A percentile compares a stretch with the other conserved stretches of the same genome.
Evolutionary conservation across 768 basidiomycete species (phyloP).

Genomic region (Thelephora ganbajun): DNA sequence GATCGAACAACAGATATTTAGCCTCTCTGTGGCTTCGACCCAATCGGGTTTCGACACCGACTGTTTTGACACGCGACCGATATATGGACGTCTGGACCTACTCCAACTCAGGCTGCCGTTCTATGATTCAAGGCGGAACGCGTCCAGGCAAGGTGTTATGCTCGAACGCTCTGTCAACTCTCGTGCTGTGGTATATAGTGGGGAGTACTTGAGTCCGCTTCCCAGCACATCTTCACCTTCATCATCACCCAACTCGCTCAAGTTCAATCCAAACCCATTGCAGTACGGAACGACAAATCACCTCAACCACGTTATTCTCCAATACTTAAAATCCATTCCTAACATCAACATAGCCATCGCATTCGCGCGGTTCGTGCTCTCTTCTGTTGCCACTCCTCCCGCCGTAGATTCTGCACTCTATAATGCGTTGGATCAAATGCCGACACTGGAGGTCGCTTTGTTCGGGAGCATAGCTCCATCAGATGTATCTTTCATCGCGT

Average conservation of each 20-base stretch:
- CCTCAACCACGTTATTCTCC: constrained; percentile 41
- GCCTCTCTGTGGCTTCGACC: constrained; percentile 21
- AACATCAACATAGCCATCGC: constrained; percentile 29
- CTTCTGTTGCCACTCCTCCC: constrained; percentile 26
- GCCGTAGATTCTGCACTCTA: constrained; percentile 24
- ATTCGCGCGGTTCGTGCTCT: constrained; percentile 35
- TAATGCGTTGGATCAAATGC: constrained; percentile 29
- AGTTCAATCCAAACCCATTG: constrained; percentile 25
- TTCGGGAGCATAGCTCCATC: constrained; percentile 39
- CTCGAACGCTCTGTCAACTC: constrained; percentile 29
- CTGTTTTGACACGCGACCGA: constrained; percentile 42
- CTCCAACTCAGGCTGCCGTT: constrained; percentile 47
- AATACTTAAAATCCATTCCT: constrained; percentile 39
- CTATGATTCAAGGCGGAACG: constrained; percentile 25
- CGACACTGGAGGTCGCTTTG: constrained; percentile 46
- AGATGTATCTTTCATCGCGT: constrained; percentile 33
- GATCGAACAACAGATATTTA: constrained; percentile 40
- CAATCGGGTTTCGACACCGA: constrained; percentile 27
- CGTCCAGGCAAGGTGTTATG: constrained; percentile 35
- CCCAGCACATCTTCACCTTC: constrained; percentile 22
- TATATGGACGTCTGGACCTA: constrained; percentile 51
- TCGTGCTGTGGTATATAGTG: constrained; percentile 37
- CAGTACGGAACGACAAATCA: constrained; percentile 41
- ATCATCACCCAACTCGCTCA: constrained; percentile 9
- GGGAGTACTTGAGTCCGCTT: constrained; percentile 34